phyloP scores from a whole-genome alignment of 768 basidiomycete species.

The Coprinopsis strossmayeri region DNA sequence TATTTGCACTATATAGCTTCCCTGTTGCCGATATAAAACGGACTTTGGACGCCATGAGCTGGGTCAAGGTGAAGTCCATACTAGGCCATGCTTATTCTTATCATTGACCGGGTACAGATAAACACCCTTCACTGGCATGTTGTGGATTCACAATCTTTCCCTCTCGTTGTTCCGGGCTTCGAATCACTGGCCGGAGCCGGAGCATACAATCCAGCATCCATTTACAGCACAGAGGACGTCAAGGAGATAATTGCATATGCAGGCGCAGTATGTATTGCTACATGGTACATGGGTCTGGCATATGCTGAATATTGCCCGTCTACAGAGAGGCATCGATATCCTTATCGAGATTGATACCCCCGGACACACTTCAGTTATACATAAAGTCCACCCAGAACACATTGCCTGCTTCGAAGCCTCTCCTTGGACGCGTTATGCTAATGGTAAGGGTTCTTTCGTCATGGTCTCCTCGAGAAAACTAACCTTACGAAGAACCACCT shows the following conservation, averaged over 20 bases:
- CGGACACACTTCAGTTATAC: constrained; percentile 72
- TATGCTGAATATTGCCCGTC: too few species aligned
- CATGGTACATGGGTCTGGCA: too few species aligned
- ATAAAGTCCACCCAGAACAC: constrained; percentile 62
- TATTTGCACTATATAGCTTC: constrained; percentile 42
- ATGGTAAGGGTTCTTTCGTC: constrained; percentile 21
- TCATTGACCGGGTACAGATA: constrained; percentile 32
- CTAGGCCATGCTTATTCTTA: background rate
- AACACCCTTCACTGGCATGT: constrained; percentile 85
- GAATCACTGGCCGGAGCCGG: constrained; percentile 55
- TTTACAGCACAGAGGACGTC: constrained; percentile 54
- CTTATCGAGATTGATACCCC: constrained; percentile 77
- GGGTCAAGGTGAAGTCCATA: constrained; percentile 49
- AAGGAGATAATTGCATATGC: constrained; percentile 61
- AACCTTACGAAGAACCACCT: constrained; percentile 58
- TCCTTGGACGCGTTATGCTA: constrained; percentile 60
- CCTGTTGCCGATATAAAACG: constrained; percentile 58
- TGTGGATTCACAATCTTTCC: constrained; percentile 78
- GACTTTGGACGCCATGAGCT: constrained; percentile 72
- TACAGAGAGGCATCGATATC: constrained; percentile 68
- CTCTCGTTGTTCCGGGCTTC: constrained; percentile 56
- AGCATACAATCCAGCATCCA: constrained; percentile 52
- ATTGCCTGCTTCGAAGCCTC: constrained; percentile 59
- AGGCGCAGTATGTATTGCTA: constrained; percentile 45
- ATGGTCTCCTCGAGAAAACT: background rate